Conservation (phyloP, 768 basidiomycete genomes). For the Solioccasus polychromus region DNA sequence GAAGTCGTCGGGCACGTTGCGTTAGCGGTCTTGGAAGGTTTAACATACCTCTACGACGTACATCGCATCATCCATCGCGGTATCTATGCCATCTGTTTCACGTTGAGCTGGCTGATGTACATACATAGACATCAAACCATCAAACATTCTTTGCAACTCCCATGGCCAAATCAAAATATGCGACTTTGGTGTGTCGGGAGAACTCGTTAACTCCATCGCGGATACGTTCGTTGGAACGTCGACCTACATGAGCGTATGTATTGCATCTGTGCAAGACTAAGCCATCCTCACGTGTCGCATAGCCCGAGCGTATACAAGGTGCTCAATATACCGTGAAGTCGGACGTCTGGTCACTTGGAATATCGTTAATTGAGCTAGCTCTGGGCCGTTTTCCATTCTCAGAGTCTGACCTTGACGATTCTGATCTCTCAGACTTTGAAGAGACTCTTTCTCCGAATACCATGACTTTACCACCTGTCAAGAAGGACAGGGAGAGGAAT, state of each 20-base stretch:
- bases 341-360: constrained; percentile 98
- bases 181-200: constrained; percentile 98
- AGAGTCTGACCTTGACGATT: constrained; percentile 73
- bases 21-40: constrained; percentile 89
- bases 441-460: constrained; percentile 73
- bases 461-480: constrained; percentile 39
- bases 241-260: constrained; percentile 97
- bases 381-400: constrained; percentile 97
- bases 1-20: constrained; percentile 92
- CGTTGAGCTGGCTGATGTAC: constrained; percentile 15
- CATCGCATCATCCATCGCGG: constrained; percentile 99
- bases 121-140: constrained; percentile 91
- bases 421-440: constrained; percentile 75
- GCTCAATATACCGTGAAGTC: constrained; percentile 98
- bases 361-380: constrained; percentile 94
- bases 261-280: constrained; percentile 4
- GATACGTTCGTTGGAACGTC: constrained; percentile 99
- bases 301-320: constrained; percentile 99
- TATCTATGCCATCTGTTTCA: constrained; percentile 37
- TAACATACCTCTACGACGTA: constrained; percentile 96
- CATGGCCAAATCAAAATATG: constrained; percentile 97
- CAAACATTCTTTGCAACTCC: constrained; percentile 95
- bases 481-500: constrained; percentile 41
- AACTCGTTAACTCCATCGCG: constrained; percentile 97
- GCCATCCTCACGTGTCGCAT: constrained; percentile 18